Evolutionary conservation across 192 early-diverging fungal genomes (phyloP).

Genomic region (Radiomyces spectabilis): DNA sequence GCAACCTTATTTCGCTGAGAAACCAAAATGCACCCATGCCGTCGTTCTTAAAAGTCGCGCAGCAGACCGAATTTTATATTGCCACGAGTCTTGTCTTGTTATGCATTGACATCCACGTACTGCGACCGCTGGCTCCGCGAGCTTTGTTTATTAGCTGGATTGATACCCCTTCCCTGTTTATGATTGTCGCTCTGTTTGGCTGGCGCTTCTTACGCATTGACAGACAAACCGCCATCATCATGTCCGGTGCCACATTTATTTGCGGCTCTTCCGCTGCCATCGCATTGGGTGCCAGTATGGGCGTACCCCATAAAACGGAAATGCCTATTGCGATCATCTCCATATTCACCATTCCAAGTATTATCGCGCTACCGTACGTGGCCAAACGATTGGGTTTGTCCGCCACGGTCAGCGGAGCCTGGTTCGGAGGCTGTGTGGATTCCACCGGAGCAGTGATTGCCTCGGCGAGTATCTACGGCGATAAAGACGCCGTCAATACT

Average conservation of each 20-base stretch:
- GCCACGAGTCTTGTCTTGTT: slow-evolving; percentile 38
- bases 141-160: slow-evolving; percentile 44
- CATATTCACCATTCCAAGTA: slow-evolving; percentile 41
- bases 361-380: slow-evolving; percentile 42
- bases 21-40: slow-evolving; percentile 17
- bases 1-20: slow-evolving; percentile 23
- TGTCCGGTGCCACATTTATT: slow-evolving; percentile 45
- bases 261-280: slow-evolving; percentile 45
- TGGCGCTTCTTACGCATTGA: slow-evolving; percentile 34
- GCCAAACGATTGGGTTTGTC: slow-evolving; percentile 31
- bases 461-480: slow-evolving; percentile 40
- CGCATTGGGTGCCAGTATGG: slow-evolving; percentile 32
- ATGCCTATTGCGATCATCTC: slow-evolving; percentile 48
- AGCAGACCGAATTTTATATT: slow-evolving; percentile 46
- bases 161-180: slow-evolving; percentile 39
- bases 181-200: slow-evolving; percentile 37
- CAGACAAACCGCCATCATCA: slow-evolving; percentile 39
- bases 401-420: slow-evolving; percentile 36
- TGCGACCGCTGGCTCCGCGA: slow-evolving; percentile 36
- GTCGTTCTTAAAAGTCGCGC: slow-evolving; percentile 38
- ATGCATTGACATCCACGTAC: slow-evolving; percentile 37
- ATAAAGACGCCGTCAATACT: slow-evolving; percentile 33
- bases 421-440: slow-evolving; percentile 47
- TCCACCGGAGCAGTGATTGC: slow-evolving; percentile 48
- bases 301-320: slow-evolving; percentile 37